These are phyloP conservation scores for Nakaseomyces sp. DNA, from an alignment of 1,139 yeast species.

Conservation along the genomic window DNA sequence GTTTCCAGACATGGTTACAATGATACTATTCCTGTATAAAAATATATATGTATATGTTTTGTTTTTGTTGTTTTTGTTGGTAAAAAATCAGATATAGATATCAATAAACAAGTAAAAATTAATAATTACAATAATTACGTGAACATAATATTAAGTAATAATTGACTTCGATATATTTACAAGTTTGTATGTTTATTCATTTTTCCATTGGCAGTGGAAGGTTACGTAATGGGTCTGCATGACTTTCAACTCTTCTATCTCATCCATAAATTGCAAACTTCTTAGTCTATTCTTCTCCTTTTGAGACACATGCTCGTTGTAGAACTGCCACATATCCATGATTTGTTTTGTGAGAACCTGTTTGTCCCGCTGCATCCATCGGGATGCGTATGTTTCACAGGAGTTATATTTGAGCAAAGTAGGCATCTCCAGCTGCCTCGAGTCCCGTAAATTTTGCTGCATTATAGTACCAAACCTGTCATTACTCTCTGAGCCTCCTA, in stretches of 20 bases:
- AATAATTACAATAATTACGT: too few relatives aligned
- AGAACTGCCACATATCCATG: constrained; percentile 52
- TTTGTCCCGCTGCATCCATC: constrained; percentile 27
- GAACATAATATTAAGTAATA: too few relatives aligned
- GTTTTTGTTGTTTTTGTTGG: too few relatives aligned
- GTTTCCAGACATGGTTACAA: too few relatives aligned
- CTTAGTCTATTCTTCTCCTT: constrained; percentile 48
- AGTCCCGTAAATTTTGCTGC: constrained; percentile 55
- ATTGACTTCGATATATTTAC: too few relatives aligned
- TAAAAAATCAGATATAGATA: too few relatives aligned
- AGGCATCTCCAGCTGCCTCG: constrained; percentile 69
- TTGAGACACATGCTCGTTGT: constrained; percentile 46
- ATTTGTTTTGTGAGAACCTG: constrained; percentile 32
- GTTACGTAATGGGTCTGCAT: constrained; percentile 73
- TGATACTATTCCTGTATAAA: too few relatives aligned
- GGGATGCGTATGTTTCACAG: constrained; percentile 37
- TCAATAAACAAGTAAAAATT: too few relatives aligned
- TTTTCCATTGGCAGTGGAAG: constrained; percentile 23
- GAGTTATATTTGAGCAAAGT: constrained; percentile 46
- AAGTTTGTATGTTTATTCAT: too few relatives aligned
- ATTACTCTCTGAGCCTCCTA: constrained; percentile 44
- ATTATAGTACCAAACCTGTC: constrained; percentile 78
- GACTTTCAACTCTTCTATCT: constrained; percentile 72
- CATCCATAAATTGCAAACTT: constrained; percentile 72
- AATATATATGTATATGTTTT: too few relatives aligned